Percentiles rank a stretch among this genome's conserved stretches.
Conservation (phyloP, 1,284 basidiomycete species). For the Ceratobasidium sp. region DNA sequence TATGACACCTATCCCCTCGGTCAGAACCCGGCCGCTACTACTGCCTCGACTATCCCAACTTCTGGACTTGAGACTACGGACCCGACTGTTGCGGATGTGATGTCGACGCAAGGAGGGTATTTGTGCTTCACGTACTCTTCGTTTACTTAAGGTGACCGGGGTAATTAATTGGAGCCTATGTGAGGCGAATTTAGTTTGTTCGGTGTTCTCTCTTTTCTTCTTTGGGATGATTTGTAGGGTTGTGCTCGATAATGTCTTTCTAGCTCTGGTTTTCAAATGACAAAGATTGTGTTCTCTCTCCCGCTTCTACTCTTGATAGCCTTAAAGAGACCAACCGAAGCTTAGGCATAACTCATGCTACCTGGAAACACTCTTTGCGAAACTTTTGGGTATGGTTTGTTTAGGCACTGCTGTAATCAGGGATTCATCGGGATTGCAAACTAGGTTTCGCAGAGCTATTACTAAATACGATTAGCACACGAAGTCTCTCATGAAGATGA, state of each 20-base stretch:
- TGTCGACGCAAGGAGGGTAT: conserved; percentile 41
- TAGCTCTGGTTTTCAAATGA: background rate
- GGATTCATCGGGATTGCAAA: no score
- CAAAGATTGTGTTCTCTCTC: no score
- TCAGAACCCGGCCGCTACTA: background rate
- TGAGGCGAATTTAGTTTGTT: background rate
- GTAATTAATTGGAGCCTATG: background rate
- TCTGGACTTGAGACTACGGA: conserved; percentile 17
- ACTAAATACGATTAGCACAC: no score
- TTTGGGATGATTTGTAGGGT: background rate
- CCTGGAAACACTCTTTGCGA: background rate
- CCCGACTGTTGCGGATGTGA: conserved; percentile 25
- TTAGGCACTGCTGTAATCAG: no score
- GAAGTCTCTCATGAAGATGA: no score
- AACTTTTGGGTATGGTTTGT: no score
- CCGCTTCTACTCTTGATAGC: no score
- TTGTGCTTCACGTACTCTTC: conserved; percentile 41
- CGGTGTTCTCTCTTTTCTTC: background rate
- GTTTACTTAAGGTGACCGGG: background rate
- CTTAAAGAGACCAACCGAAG: no score
- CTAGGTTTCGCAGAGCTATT: no score
- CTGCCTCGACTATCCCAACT: conserved; percentile 12
- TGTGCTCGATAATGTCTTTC: conserved; percentile 10
- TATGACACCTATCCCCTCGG: conserved; percentile 42
- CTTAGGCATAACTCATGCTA: no score